Conservation (phyloP, 2,329 filamentous ascomycete species). For the Ophiobolus disseminans region DNA sequence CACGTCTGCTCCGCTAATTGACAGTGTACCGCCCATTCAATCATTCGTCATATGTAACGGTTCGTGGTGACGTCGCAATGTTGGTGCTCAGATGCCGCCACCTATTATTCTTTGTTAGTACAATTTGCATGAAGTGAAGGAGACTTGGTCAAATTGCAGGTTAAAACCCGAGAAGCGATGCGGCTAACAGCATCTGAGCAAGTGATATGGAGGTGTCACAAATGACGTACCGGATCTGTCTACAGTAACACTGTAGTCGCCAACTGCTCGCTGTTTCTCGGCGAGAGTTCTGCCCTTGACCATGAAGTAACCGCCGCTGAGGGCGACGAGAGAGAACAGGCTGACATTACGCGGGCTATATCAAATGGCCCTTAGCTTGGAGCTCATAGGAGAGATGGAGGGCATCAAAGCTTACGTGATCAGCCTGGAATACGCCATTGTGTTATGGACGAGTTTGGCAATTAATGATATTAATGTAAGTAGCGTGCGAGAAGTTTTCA, state of each 20-base stretch:
- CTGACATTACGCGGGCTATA: constrained; percentile 43
- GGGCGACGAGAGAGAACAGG: constrained; percentile 38
- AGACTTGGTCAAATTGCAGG: no score
- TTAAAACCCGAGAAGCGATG: no score
- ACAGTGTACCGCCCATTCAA: background rate
- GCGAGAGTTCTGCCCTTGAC: constrained; percentile 40
- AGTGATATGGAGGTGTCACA: no score
- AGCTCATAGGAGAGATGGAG: constrained; percentile 1
- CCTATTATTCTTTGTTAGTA: constrained; percentile 10
- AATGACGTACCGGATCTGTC: constrained; percentile 44
- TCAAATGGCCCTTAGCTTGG: constrained; percentile 18
- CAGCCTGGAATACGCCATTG: constrained; percentile 41
- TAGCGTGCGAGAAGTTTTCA: constrained; percentile 3
- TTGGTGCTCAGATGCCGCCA: constrained; percentile 10
- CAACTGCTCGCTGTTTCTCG: constrained; percentile 33
- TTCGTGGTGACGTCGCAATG: background rate
- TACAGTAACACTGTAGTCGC: constrained; percentile 47
- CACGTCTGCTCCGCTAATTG: no score
- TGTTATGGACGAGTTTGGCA: background rate
- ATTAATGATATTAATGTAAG: background rate
- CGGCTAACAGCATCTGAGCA: no score
- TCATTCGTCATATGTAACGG: background rate
- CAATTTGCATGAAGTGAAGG: background rate
- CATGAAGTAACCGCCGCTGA: constrained; percentile 43
- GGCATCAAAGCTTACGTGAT: constrained; percentile 35